These are phyloP conservation scores for Alternaria hordeiaustralica DNA, from an alignment of 2,329 filamentous ascomycete genomes.

Conservation along the genomic window DNA sequence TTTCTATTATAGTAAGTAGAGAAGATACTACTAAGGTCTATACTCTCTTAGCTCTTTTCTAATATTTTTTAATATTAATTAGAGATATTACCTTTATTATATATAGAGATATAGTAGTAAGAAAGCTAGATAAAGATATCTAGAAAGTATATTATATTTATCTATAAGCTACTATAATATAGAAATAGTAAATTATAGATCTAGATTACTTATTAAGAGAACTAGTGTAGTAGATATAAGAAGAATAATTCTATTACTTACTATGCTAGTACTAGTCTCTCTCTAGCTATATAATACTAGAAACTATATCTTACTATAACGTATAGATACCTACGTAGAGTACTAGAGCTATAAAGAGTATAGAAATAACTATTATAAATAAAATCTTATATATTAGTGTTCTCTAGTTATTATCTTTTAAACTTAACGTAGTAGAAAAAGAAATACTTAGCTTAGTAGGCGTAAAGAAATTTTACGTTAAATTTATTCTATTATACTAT, in stretches of 20 bases:
- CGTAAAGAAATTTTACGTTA: conserved; percentile 6
- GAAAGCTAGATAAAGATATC: not conserved
- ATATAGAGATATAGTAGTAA: not conserved
- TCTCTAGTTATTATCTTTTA: not conserved
- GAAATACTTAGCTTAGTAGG: conserved; percentile 5
- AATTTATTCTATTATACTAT: conserved; percentile 14
- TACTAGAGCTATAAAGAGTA: conserved; percentile 5
- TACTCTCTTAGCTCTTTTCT: not conserved
- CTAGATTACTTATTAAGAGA: not conserved
- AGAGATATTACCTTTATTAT: not conserved
- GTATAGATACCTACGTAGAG: conserved; percentile 5
- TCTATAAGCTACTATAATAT: not conserved
- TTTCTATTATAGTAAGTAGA: conserved; percentile 7
- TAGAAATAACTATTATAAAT: conserved; percentile 1
- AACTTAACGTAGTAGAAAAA: conserved; percentile 8
- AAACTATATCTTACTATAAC: conserved; percentile 1
- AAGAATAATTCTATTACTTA: not conserved
- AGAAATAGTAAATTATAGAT: not conserved
- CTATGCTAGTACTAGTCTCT: not conserved
- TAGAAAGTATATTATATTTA: not conserved
- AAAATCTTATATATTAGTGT: conserved; percentile 3
- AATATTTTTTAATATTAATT: not conserved
- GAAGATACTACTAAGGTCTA: conserved; percentile 8
- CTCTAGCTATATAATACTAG: conserved; percentile 4
- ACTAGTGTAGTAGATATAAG: not conserved